Evolutionary conservation across 805 yeast genomes (phyloP).

Genomic region (Yarrowia sp.): DNA sequence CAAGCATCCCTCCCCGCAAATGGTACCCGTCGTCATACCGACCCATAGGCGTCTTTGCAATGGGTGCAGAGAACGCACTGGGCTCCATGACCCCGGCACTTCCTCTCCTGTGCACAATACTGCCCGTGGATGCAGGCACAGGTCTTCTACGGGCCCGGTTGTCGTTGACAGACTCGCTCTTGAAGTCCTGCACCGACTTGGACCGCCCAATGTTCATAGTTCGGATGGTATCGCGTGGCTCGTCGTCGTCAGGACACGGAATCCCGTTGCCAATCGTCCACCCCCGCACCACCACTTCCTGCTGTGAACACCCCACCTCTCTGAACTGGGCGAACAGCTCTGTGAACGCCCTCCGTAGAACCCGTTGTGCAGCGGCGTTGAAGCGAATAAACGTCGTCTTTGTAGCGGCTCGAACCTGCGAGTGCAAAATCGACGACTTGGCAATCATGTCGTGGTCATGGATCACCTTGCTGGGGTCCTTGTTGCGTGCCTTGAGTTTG

Average conservation of each 20-base stretch:
- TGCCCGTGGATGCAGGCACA: slow-evolving; percentile 20
- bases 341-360: slow-evolving; percentile 20
- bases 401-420: slow-evolving; percentile 34
- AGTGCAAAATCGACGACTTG: slow-evolving; percentile 36
- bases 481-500: slow-evolving; percentile 33
- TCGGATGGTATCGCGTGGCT: slow-evolving; percentile 20
- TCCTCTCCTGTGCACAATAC: slow-evolving; percentile 12
- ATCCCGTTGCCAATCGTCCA: slow-evolving; percentile 30
- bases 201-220: slow-evolving; percentile 34
- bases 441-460: slow-evolving; percentile 32
- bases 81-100: slow-evolving; percentile 29
- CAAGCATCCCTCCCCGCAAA: slow-evolving; percentile 9
- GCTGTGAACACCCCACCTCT: slow-evolving; percentile 19
- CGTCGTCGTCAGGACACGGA: slow-evolving; percentile 21
- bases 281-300: slow-evolving; percentile 6
- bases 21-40: slow-evolving; percentile 32
- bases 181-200: slow-evolving; percentile 32
- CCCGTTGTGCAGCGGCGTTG: slow-evolving; percentile 34
- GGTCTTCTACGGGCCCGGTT: neutral
- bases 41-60: slow-evolving; percentile 21
- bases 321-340: slow-evolving; percentile 26
- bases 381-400: slow-evolving; percentile 33
- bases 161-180: neutral
- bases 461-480: slow-evolving; percentile 23
- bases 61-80: slow-evolving; percentile 31